Evolutionary conservation across 805 yeast species (phyloP).

Genomic region (Kodamaea jinghongensis): DNA sequence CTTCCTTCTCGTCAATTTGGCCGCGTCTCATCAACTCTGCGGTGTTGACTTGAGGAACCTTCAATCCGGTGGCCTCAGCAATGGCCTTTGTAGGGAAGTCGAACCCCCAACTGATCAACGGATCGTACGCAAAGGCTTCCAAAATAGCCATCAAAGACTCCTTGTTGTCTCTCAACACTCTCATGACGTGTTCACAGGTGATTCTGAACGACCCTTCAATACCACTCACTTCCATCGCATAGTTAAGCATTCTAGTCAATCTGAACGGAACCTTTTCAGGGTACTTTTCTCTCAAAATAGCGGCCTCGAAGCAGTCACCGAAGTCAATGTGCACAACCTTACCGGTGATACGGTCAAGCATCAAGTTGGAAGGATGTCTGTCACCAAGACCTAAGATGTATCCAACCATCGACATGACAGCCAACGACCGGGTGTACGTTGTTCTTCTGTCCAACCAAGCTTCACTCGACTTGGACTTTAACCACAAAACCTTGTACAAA

Average conservation of each 20-base stretch:
- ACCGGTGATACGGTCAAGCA: constrained; percentile 93
- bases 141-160: constrained; percentile 97
- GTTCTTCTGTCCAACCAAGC: constrained; percentile 98
- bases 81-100: constrained; percentile 83
- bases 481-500: constrained; percentile 91
- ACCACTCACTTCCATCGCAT: constrained; percentile 99
- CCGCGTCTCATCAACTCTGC: constrained; percentile 69
- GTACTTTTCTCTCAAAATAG: constrained; percentile 90
- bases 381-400: constrained; percentile 83
- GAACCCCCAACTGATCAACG: constrained; percentile 97
- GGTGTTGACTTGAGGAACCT: constrained; percentile 65
- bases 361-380: constrained; percentile 94
- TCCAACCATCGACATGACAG: constrained; percentile 98
- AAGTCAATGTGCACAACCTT: constrained; percentile 96
- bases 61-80: constrained; percentile 69
- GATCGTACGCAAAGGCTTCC: constrained; percentile 98
- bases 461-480: constrained; percentile 92
- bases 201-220: constrained; percentile 96
- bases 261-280: constrained; percentile 99
- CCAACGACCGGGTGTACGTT: constrained; percentile 90
- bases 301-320: constrained; percentile 99
- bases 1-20: constrained; percentile 74
- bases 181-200: constrained; percentile 96
- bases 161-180: constrained; percentile 86
- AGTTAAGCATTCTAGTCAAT: constrained; percentile 92